Base-by-base conservation (phyloP, 2,329 filamentous ascomycete species). In the Periconia sp. region DNA sequence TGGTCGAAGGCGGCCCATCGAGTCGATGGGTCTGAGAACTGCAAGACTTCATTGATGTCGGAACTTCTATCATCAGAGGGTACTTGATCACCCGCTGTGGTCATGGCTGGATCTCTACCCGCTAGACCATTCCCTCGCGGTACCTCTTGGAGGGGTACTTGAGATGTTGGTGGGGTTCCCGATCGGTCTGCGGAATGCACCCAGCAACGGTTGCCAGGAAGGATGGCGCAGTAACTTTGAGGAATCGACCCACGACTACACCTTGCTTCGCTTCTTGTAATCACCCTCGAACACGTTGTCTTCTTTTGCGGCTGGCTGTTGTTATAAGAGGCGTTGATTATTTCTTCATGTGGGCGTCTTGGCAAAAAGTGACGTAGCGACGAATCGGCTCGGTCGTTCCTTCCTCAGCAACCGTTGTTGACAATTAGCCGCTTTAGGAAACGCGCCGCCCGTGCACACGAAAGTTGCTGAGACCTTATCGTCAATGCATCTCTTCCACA, bases 401-500 rank as follows among this genome's bases (percentile, higher is more conserved):
- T 38, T 38, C 36, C 43, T 22, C 23, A 49, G 56, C 58, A 65
- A 63, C 59, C 24, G 53, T 43, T 40, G 64, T 66, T 66, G 55
- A 65, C 58, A 48, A 48, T 54, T 60, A 45, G 26, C 63, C 41
- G 32, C 29, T 52, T 63, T 37, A 32, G 61, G 61, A 35, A 48
- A 58, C 41, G 52, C 48, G 52, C 47, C 11, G 40, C 36, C 41
- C 36, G 56, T 52, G 53, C 51, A 33, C 39, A 40, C 17, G 26
- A 18, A 39, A 37, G 19, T 21, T 40, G 22, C 26, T 32, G 29
- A 28, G 30, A 46, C 33, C 41, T 42, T 44, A 50, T 26, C 46
- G 36, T 37, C 60, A 35, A 69, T 67, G 64, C 59, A 63, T 55
- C 54, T 60, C 40, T 48, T 65, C 43, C 49, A 65, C 59, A 61